Base-by-base conservation (phyloP, 768 basidiomycete genomes). In the Daedaleopsis sinensis region DNA sequence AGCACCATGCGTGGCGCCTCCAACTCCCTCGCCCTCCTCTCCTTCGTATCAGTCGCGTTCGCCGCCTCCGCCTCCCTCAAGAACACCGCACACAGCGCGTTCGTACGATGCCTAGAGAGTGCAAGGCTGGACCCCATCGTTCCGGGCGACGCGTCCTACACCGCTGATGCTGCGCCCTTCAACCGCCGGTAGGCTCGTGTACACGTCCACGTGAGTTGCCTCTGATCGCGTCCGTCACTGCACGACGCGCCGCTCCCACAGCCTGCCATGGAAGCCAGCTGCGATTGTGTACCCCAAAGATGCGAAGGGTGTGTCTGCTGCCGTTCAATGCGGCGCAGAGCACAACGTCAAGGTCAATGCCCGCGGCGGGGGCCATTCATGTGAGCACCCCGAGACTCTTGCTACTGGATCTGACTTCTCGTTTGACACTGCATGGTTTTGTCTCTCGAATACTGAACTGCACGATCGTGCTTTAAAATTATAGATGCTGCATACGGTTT, bases 291-390 rank as follows among this genome's bases (percentile, higher is more conserved):
- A 55, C 32, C 54, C 54, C 9, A 47, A 43, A 0, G 42, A 55
- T 10, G 18, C 54, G 13, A 32, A 21, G 15, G 42, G 24, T 5
- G 54, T 55, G 42, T 5, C 42, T 8, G 54, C 54, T 23, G 54
- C 54, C 16, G 44, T 55, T 23, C 44, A 46, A 42, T 55, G 54
- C 24, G 54, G 54, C 18, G 42, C 54, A 5, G 11, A 5, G 12
- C n/a, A 46, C 19, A 39, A 39, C 23, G 54, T 55, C 54, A 55
- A 55, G 42, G 54, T 55, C 44, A 55, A 55, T 42, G 54, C 54
- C 0, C 54, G 54, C 7, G 27, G 54, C 27, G 54, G 54, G 13
- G 54, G 54, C 6, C 54, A 55, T 39, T 55, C 54, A 7, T 55
- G 54, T 55, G 1, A 36, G 51, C 24, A 4, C 47, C 3, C n/a